Evolutionary conservation across 257 asterid species (phyloP), one percentile per base, ranked within the genome.

Genomic region (Galeopsis tetrahit): DNA sequence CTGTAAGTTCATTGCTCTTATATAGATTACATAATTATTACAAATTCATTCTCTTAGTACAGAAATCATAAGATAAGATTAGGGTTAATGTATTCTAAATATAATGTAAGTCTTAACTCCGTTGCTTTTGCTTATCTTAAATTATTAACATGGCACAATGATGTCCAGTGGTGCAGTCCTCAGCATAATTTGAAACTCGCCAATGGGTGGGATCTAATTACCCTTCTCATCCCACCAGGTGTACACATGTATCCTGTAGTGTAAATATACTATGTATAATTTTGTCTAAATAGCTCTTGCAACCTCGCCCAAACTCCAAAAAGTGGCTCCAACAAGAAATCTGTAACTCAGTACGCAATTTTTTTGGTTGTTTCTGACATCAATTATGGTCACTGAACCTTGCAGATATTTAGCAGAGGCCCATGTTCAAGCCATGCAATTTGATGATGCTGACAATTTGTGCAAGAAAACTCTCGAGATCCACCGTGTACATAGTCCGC

Each of bases 351-450:
- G 3, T 4, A 11, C 28, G 28, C 28, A 21, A 21, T 21, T 21
- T 33, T 60, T 68, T 62, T 57, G 52, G 48, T 40, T 31, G 76
- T 68, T 57, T 46, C 63, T 68, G 53, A 56, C 52, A 66, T 69
- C 6, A 48, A 61, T 48, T 55, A 21, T n/a, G 55, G 42, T 43
- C 34, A 13, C 57, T 73, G 69, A 48, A 76, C 60, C 15, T 61
- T 57, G 78, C 84, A 95, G 99, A 73, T 95, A 95, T 82, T 80
- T 95, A 79, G 97, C 99, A 0, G 99, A 95, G 84, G 99, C 99
- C 58, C 95, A 92, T 80, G 98, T 95, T 66, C 98, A 92, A 77
- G 97, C 99, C 49, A 87, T 95, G 96, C 98, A 92, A 81, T 95
- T 95, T 39, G 98, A 90, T 44, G 99, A 90, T 46, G 99, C 99